Evolutionary conservation across 345 rosid genomes (phyloP).

Genomic region (Psidium guajava): DNA sequence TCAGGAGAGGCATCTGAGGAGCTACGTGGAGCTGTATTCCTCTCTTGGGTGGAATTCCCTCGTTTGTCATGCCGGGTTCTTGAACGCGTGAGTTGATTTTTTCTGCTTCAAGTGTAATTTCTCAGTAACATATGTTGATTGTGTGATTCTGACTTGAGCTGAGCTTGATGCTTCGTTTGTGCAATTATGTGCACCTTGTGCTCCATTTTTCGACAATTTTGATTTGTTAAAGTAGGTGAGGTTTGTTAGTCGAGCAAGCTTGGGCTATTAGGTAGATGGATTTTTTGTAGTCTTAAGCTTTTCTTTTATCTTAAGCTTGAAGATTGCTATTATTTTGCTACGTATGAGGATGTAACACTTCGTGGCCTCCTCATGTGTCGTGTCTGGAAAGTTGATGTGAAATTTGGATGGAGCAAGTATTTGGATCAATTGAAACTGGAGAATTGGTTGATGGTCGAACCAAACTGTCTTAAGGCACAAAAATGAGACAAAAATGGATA

Average conservation of each 20-base stretch:
- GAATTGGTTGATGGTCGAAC: not conserved
- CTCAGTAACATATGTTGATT: not conserved
- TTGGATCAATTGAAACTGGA: not conserved
- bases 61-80: constrained; percentile 63
- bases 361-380: not conserved
- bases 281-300: not conserved
- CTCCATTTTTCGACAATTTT: not conserved
- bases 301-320: not conserved
- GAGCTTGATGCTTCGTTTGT: not conserved
- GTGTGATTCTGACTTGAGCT: not conserved
- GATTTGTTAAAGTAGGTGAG: not conserved
- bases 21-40: constrained; percentile 59
- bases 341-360: not conserved
- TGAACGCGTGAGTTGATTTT: constrained; percentile 43
- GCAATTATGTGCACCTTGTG: not conserved
- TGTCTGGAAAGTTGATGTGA: not conserved
- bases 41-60: constrained; percentile 91
- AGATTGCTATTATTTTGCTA: not conserved
- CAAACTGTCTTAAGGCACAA: not conserved
- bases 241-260: not conserved
- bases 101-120: not conserved
- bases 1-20: constrained; percentile 28
- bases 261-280: not conserved
- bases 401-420: not conserved
- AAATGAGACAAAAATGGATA: not conserved